Evolutionary conservation across 768 basidiomycete genomes (phyloP).

Genomic region (Tulasnella calospora): DNA sequence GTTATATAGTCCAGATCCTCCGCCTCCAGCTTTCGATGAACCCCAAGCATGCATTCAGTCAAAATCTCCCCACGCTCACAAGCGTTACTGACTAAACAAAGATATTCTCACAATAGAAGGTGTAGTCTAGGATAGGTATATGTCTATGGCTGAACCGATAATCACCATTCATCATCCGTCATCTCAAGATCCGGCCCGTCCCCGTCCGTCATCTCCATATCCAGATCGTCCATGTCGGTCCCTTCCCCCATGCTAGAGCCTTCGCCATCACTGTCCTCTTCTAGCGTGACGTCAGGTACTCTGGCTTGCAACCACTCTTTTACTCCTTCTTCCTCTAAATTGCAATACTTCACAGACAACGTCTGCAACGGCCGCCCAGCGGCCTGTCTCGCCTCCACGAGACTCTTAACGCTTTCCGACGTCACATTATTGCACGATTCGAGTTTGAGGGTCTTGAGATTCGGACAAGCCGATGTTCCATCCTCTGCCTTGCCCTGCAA

Average conservation of each 20-base stretch:
- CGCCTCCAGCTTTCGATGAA: too few species aligned
- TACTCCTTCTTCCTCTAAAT: not conserved
- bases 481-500: not conserved
- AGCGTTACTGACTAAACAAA: not conserved
- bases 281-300: not conserved
- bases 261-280: not conserved
- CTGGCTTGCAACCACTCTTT: not conserved
- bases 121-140: not conserved
- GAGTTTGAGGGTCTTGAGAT: not conserved
- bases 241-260: not conserved
- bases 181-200: not conserved
- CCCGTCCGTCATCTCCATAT: not conserved
- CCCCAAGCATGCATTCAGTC: too few species aligned
- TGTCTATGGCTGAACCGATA: not conserved
- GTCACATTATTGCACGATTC: not conserved
- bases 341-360: not conserved
- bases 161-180: not conserved
- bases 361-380: not conserved
- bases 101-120: not conserved
- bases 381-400: not conserved
- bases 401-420: not conserved
- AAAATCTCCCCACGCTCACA: too few species aligned
- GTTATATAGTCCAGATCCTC: too few species aligned
- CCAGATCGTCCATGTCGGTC: not conserved
- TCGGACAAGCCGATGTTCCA: not conserved